These are phyloP conservation scores for Alternaria triticina DNA, from an alignment of 2,329 filamentous ascomycete genomes.

Conservation along the genomic window DNA sequence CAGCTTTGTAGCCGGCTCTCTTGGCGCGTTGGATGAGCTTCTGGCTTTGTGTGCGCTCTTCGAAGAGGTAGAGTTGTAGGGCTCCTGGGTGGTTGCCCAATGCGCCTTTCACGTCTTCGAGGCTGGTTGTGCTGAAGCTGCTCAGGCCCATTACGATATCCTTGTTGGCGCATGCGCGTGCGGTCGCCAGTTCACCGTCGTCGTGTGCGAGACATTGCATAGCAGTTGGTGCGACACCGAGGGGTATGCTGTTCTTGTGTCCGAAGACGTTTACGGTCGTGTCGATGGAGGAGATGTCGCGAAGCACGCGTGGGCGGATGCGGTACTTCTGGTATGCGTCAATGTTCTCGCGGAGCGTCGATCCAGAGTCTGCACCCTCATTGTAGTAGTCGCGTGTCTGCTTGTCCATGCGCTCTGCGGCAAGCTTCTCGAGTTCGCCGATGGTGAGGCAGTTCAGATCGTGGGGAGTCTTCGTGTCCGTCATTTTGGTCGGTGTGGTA, in stretches of 20 bases:
- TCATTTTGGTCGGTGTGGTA: constrained; percentile 9
- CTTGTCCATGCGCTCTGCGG: constrained; percentile 39
- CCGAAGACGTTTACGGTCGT: constrained; percentile 38
- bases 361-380: constrained; percentile 31
- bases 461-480: constrained; percentile 16
- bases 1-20: constrained; percentile 33
- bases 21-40: constrained; percentile 33
- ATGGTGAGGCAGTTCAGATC: constrained; percentile 40
- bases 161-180: constrained; percentile 48
- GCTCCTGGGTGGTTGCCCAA: constrained; percentile 47
- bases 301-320: constrained; percentile 46
- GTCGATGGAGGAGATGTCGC: constrained; percentile 48
- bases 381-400: constrained; percentile 40
- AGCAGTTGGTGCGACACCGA: constrained; percentile 52
- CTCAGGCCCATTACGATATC: constrained; percentile 48
- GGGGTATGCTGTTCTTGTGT: constrained; percentile 40
- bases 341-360: constrained; percentile 34
- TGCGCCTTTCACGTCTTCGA: constrained; percentile 55
- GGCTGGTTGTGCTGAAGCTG: constrained; percentile 50
- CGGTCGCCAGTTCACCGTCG: constrained; percentile 53
- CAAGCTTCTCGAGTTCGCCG: constrained; percentile 31
- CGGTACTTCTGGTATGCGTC: constrained; percentile 40
- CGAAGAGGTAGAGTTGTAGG: constrained; percentile 53
- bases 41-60: constrained; percentile 25
- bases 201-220: constrained; percentile 54